Conservation (phyloP, 768 basidiomycete species). For the Dendrothele bispora region DNA sequence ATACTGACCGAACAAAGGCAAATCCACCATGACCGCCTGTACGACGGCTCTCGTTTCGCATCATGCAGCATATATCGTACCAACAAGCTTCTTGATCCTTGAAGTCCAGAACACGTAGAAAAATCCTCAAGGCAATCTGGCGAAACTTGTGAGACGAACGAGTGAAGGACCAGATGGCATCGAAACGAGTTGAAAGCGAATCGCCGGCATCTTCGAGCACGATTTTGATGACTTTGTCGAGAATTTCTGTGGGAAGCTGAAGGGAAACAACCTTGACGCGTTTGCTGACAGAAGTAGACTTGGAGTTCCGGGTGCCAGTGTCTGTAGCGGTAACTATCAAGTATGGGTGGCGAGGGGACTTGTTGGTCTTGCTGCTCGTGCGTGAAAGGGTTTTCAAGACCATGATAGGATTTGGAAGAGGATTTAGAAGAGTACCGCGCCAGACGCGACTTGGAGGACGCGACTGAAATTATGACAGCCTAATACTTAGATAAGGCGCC, state of each 20-base stretch:
- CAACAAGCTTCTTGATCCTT: slow-evolving; percentile 20
- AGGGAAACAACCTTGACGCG: background rate
- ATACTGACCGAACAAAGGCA: slow-evolving; percentile 15
- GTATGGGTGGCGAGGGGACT: background rate
- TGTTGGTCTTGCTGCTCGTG: slow-evolving; percentile 4
- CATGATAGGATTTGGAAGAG: background rate
- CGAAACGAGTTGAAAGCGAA: slow-evolving; percentile 17
- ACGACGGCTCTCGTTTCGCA: slow-evolving; percentile 6
- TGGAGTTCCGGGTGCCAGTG: background rate
- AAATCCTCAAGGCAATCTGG: slow-evolving; percentile 38
- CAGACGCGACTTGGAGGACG: too few species aligned
- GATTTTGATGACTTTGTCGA: slow-evolving; percentile 26
- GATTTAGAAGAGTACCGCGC: too few species aligned
- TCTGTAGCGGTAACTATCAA: slow-evolving; percentile 4
- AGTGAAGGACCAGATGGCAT: slow-evolving; percentile 38
- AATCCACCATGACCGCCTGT: slow-evolving; percentile 20
- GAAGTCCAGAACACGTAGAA: slow-evolving; percentile 20
- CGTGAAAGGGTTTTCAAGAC: slow-evolving; percentile 4
- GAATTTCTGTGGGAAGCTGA: slow-evolving; percentile 29
- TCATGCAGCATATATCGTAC: slow-evolving; percentile 27
- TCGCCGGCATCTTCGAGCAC: slow-evolving; percentile 12
- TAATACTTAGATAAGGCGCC: too few species aligned
- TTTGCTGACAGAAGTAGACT: background rate
- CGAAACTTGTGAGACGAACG: slow-evolving; percentile 43
- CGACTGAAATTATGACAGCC: too few species aligned